Percentiles rank a stretch among this genome's conserved stretches.
These are phyloP conservation scores for Trichoderma citrinoviride DNA, from an alignment of 2,329 filamentous ascomycete genomes.

Conservation along the genomic window DNA sequence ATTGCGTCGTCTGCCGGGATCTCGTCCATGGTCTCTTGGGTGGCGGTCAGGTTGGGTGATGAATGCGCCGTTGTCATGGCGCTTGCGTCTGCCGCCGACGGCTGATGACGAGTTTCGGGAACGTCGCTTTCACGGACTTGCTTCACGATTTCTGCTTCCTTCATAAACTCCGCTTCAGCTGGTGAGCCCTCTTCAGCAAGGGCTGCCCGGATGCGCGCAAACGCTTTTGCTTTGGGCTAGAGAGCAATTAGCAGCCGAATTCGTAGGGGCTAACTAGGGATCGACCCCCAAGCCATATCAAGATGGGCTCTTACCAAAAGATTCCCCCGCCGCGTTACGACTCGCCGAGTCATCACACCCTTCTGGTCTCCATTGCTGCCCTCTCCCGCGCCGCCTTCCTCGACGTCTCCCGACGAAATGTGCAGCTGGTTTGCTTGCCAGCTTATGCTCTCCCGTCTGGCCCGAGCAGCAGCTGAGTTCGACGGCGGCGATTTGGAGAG, in stretches of 20 bases:
- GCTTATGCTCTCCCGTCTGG: slow-evolving; percentile 82
- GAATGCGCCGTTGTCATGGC: slow-evolving; percentile 59
- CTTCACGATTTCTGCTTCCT: slow-evolving; percentile 92
- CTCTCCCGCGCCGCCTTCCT: slow-evolving; percentile 56
- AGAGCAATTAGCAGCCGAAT: slow-evolving; percentile 30
- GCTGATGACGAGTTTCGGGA: slow-evolving; percentile 46
- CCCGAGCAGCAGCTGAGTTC: slow-evolving; percentile 39
- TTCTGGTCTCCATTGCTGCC: slow-evolving; percentile 58
- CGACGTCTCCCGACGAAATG: slow-evolving; percentile 65
- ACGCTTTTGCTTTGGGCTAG: slow-evolving; percentile 93
- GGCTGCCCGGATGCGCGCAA: slow-evolving; percentile 87
- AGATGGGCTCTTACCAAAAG: slow-evolving; percentile 62
- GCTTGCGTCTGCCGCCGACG: slow-evolving; percentile 44
- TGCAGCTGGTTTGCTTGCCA: slow-evolving; percentile 87
- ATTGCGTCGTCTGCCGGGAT: slow-evolving; percentile 69
- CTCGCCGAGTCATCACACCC: slow-evolving; percentile 77
- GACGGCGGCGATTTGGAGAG: slow-evolving; percentile 74
- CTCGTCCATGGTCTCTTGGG: slow-evolving; percentile 64
- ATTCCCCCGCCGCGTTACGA: slow-evolving; percentile 84
- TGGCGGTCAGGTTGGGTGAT: slow-evolving; percentile 62
- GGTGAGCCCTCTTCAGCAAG: slow-evolving; percentile 85
- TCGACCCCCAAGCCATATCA: background rate
- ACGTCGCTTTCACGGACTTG: slow-evolving; percentile 90
- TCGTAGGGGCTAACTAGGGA: too few relatives aligned
- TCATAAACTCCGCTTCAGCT: slow-evolving; percentile 80